Evolutionary conservation across 2,329 filamentous ascomycete species (phyloP).

Genomic region (Cladophialophora yegresii): DNA sequence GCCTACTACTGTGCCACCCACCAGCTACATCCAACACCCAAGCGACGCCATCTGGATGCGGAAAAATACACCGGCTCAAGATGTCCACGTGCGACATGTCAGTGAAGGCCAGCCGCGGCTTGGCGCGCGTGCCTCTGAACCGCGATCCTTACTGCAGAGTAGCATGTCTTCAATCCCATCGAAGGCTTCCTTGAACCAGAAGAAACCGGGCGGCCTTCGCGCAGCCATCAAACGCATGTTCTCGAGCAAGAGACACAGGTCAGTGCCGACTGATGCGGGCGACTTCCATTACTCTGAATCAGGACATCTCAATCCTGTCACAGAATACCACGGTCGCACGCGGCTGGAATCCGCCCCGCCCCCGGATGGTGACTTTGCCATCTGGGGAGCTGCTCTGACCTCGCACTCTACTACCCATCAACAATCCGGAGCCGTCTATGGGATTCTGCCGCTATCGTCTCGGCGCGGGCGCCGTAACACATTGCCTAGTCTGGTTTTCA

Average conservation of each 20-base stretch:
- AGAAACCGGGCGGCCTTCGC: conserved; percentile 29
- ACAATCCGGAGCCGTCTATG: conserved; percentile 14
- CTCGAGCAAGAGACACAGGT: conserved; percentile 32
- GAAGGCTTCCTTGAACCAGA: conserved; percentile 30
- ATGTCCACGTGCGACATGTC: conserved; percentile 26
- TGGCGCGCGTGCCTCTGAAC: conserved; percentile 25
- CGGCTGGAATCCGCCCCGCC: conserved; percentile 14
- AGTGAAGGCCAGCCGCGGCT: conserved; percentile 21
- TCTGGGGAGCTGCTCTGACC: conserved; percentile 28
- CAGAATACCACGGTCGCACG: conserved; percentile 17
- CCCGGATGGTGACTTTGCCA: conserved; percentile 1
- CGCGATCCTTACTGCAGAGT: conserved; percentile 31
- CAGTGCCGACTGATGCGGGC: conserved; percentile 18
- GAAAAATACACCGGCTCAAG: conserved; percentile 21
- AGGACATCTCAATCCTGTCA: conserved; percentile 22
- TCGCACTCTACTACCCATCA: conserved; percentile 29
- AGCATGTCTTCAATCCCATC: conserved; percentile 35
- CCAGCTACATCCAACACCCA: conserved; percentile 13
- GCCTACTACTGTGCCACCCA: conserved; percentile 9
- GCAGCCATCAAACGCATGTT: conserved; percentile 36
- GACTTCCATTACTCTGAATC: conserved; percentile 22
- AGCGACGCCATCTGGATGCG: conserved; percentile 27
- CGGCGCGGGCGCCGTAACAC: conserved; percentile 44
- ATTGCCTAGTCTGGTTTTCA: conserved; percentile 49
- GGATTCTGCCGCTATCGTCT: conserved; percentile 13